Base-by-base conservation (phyloP, 257 asterid genomes). In the Buddleja alternifolia region DNA sequence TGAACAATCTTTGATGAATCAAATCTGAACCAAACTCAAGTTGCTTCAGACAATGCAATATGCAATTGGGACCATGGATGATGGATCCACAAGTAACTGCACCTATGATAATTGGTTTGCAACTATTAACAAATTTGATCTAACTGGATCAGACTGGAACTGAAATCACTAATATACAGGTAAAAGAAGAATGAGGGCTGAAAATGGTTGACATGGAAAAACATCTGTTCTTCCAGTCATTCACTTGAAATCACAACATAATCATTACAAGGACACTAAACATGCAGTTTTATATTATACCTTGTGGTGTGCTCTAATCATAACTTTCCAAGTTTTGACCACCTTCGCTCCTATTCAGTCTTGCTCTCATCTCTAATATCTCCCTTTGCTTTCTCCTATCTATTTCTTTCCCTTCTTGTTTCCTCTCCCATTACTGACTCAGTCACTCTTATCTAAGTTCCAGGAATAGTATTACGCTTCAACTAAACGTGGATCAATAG, bases 51-150 rank as follows among this genome's bases (percentile, higher is more conserved):
- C 10, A 40, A 39, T n/a, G n/a, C n/a, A 39, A 48, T 24, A 54
- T 68, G 66, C 24, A 47, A 24, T 44, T 24, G 39, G 24, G 15
- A 32, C 62, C 21, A 56, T 56, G 62, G 41, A 32, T 15, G 54
- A 14, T 29, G 8, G 42, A 21, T n/a, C 23, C 62, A 29, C 44
- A 56, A 32, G 62, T 56, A 29, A 25, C 11, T 29, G 40, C 2
- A 56, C 21, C 14, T 12, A 5, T 56, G 44, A 46, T 16, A 44
- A 24, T 32, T 14, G 23, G 62, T 24, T 56, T 56, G 62, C 34
- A 23, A 6, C 29, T 56, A 25, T 8, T 0, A 25, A 4, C 21
- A 52, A 21, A 20, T 15, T 52, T 19, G 58, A 52, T 21, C 58
- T 52, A 16, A 55, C 32, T 6, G 41, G 21, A 4, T 9, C n/a